Percentiles rank a stretch among this genome's conserved stretches.
Conservation (phyloP, 164 flowering plant genomes). For the Umbellularia californica region DNA sequence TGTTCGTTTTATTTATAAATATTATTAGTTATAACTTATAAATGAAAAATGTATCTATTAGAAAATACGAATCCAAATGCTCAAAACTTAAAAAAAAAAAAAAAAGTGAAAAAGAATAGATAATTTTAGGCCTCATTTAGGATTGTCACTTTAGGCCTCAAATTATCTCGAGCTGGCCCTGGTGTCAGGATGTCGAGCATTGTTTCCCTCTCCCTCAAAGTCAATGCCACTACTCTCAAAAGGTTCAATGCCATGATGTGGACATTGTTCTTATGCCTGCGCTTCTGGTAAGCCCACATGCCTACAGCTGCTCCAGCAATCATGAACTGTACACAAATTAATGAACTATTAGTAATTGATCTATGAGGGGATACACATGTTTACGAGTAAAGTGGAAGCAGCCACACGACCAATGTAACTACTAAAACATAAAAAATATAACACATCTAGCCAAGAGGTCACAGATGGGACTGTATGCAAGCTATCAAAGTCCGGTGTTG, state of each 20-base stretch:
- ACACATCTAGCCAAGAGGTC: background rate
- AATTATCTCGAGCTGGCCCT: no score
- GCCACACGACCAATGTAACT: background rate
- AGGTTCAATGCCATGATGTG: slow-evolving; percentile 87
- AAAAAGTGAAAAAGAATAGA: no score
- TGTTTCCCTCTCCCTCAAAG: slow-evolving; percentile 68
- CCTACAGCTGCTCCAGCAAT: slow-evolving; percentile 72
- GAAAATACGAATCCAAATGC: no score
- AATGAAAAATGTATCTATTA: no score
- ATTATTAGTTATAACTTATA: no score
- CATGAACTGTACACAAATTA: slow-evolving; percentile 36
- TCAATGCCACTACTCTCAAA: slow-evolving; percentile 74
- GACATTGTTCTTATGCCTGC: slow-evolving; percentile 71
- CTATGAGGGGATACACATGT: slow-evolving; percentile 7
- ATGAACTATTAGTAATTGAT: background rate
- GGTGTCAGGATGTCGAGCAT: slow-evolving; percentile 83
- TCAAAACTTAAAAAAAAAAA: no score
- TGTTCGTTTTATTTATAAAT: no score
- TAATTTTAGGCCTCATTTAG: no score
- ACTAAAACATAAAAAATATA: background rate
- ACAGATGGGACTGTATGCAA: background rate
- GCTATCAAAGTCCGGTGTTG: background rate
- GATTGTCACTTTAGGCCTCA: no score
- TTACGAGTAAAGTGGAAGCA: background rate
- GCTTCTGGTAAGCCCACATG: slow-evolving; percentile 70